Evolutionary conservation across 192 early-diverging fungal species (phyloP).

Genomic region (Backusella circina): DNA sequence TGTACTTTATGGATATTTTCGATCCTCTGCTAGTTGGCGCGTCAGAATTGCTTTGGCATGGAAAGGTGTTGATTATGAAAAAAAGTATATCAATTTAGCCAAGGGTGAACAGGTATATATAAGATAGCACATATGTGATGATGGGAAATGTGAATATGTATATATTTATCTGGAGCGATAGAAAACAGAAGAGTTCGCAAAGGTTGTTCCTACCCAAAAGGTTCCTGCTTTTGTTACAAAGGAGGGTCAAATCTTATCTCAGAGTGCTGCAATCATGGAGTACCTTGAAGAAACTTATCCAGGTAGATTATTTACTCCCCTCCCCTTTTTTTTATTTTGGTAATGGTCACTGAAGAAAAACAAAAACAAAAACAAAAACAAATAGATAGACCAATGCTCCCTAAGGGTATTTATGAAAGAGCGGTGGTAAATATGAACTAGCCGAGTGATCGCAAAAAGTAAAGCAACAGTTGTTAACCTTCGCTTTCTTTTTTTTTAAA

Average conservation of each 20-base stretch:
- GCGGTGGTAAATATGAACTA: slow-evolving; percentile 45
- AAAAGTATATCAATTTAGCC: slow-evolving; percentile 62
- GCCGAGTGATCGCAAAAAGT: neutral
- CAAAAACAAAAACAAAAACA: neutral
- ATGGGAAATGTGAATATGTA: neutral
- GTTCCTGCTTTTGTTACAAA: slow-evolving; percentile 66
- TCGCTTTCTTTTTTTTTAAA: no score
- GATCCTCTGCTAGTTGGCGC: slow-evolving; percentile 73
- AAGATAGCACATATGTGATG: neutral
- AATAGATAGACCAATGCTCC: slow-evolving; percentile 60
- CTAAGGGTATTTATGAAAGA: slow-evolving; percentile 59
- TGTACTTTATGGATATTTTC: slow-evolving; percentile 73
- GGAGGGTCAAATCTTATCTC: slow-evolving; percentile 48
- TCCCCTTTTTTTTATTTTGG: neutral
- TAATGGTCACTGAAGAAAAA: neutral
- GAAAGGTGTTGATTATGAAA: slow-evolving; percentile 75
- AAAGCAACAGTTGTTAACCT: neutral
- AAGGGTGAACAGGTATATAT: slow-evolving; percentile 66
- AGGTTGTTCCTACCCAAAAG: slow-evolving; percentile 62
- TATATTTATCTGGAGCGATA: slow-evolving; percentile 20
- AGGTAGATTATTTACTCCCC: slow-evolving; percentile 16
- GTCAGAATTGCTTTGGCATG: slow-evolving; percentile 70
- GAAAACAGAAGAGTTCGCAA: slow-evolving; percentile 48
- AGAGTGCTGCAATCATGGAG: slow-evolving; percentile 84
- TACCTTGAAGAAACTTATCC: slow-evolving; percentile 82